Conservation (phyloP, 495 filamentous ascomycete species). For the Melanomma pulvis-pyrius region DNA sequence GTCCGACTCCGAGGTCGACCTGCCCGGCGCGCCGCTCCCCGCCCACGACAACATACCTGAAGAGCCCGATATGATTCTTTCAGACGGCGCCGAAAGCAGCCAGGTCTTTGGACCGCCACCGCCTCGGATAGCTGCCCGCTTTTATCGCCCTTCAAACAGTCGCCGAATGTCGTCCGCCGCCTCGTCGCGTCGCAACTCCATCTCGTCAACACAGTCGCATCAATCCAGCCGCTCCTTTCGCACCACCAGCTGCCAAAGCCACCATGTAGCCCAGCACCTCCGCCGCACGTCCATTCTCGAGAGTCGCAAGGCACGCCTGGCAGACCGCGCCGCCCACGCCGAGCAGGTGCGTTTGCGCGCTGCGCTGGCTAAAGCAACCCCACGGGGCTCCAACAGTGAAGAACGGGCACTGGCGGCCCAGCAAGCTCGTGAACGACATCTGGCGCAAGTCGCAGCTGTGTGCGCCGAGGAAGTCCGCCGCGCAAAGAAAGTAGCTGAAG, state of each 20-base stretch:
- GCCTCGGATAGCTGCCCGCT: constrained; percentile 82
- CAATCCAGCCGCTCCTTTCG: constrained; percentile 64
- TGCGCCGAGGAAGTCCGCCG: constrained; percentile 94
- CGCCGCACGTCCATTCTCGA: constrained; percentile 91
- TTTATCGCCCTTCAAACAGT: constrained; percentile 69
- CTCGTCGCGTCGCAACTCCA: constrained; percentile 85
- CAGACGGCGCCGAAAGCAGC: constrained; percentile 35
- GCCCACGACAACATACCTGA: constrained; percentile 42
- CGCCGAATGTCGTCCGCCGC: constrained; percentile 81
- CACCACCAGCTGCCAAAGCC: constrained; percentile 66
- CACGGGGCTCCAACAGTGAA: constrained; percentile 66
- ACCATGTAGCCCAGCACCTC: constrained; percentile 85
- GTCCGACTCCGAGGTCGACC: constrained; percentile 28
- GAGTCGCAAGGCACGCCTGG: constrained; percentile 86
- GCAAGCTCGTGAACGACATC: constrained; percentile 82
- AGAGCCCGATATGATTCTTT: constrained; percentile 41
- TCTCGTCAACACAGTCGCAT: constrained; percentile 83
- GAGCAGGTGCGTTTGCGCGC: constrained; percentile 94
- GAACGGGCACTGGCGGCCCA: constrained; percentile 88
- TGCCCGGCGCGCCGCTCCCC: constrained; percentile 13
- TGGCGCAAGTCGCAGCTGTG: constrained; percentile 89
- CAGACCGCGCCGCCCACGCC: constrained; percentile 90
- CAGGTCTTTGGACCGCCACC: constrained; percentile 67
- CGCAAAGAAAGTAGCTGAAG: constrained; percentile 91
- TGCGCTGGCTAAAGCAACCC: constrained; percentile 78